These are phyloP conservation scores for Zygoascus meyerae DNA, from an alignment of 1,139 yeast species.

Conservation along the genomic window DNA sequence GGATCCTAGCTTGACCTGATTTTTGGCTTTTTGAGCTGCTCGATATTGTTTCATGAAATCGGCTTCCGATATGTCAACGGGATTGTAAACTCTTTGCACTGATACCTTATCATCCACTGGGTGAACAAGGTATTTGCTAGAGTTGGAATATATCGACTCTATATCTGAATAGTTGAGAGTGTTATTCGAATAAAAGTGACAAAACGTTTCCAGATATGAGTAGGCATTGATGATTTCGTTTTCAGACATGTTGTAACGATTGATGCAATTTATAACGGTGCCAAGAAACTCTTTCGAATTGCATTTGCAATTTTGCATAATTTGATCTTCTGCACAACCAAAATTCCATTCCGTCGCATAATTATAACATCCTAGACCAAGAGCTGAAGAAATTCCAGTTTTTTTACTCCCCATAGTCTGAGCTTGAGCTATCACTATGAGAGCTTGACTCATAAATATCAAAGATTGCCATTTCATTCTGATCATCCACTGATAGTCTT, in stretches of 20 bases:
- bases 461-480: no score
- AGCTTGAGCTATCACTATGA: neutral
- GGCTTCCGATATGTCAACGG: constrained; percentile 15
- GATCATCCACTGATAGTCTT: no score
- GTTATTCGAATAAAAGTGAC: constrained; percentile 18
- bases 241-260: constrained; percentile 18
- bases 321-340: constrained; percentile 18
- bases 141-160: constrained; percentile 13
- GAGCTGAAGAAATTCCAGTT: constrained; percentile 21
- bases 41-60: constrained; percentile 16
- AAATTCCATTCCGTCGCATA: constrained; percentile 23
- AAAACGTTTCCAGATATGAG: constrained; percentile 18
- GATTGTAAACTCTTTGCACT: constrained; percentile 4
- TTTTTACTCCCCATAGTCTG: constrained; percentile 9
- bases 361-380: constrained; percentile 26
- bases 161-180: constrained; percentile 15
- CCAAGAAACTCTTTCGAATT: constrained; percentile 20
- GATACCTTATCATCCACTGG: constrained; percentile 10
- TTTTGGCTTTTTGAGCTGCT: constrained; percentile 19
- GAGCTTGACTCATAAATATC: neutral
- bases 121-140: constrained; percentile 13
- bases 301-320: constrained; percentile 19
- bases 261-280: constrained; percentile 23
- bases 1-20: constrained; percentile 19
- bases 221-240: constrained; percentile 20